Conservation (phyloP, 352 stramenopile genomes). For the Saprolegnia parasitica region DNA sequence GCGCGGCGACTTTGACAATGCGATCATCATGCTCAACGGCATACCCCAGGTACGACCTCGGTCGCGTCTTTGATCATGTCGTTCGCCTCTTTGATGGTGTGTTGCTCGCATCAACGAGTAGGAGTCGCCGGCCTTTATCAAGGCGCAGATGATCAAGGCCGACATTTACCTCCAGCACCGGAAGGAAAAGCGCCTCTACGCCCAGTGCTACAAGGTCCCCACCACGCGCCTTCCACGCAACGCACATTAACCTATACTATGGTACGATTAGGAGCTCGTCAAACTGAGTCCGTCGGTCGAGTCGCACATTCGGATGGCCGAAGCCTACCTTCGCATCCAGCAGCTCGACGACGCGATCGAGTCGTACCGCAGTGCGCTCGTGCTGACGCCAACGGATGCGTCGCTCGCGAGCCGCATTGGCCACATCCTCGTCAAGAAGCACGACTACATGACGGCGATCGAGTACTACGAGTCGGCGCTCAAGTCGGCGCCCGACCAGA, state of each 20-base stretch:
- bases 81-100: neutral
- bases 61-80: neutral
- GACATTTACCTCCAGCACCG: constrained; percentile 90
- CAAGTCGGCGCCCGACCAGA: constrained; percentile 64
- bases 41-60: constrained; percentile 42
- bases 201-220: constrained; percentile 71
- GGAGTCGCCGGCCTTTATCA: constrained; percentile 72
- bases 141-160: constrained; percentile 90
- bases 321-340: constrained; percentile 91
- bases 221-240: neutral
- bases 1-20: constrained; percentile 84
- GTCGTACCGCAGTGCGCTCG: constrained; percentile 57
- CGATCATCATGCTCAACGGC: constrained; percentile 85
- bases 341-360: constrained; percentile 85
- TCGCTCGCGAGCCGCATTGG: constrained; percentile 85
- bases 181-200: constrained; percentile 89
- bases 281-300: constrained; percentile 62
- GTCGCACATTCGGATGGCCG: constrained; percentile 81
- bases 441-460: constrained; percentile 91
- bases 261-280: constrained; percentile 83
- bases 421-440: constrained; percentile 87
- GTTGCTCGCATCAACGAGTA: neutral
- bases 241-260: too few relatives aligned
- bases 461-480: constrained; percentile 92
- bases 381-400: constrained; percentile 56